These are phyloP conservation scores for Psophocarpus tetragonolobus DNA, from an alignment of 306 rosid species.

Conservation along the genomic window DNA sequence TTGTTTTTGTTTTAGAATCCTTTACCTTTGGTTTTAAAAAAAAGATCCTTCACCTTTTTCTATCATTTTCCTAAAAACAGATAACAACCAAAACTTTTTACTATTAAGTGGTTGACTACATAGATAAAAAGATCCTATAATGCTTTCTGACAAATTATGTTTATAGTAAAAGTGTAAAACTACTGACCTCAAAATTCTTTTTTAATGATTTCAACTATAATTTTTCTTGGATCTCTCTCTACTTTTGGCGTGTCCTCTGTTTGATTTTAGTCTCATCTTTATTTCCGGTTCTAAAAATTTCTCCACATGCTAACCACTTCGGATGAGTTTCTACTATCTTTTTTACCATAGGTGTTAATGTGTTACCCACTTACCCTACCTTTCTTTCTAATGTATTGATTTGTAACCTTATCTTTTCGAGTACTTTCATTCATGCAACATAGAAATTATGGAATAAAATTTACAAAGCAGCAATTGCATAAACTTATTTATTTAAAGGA, in stretches of 20 bases:
- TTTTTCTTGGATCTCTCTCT: background rate
- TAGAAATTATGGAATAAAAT: background rate
- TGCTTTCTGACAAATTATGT: background rate
- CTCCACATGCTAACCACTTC: background rate
- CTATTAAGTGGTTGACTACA: background rate
- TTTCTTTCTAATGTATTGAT: background rate
- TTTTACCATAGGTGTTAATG: background rate
- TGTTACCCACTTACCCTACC: too few species aligned
- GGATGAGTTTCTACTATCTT: background rate
- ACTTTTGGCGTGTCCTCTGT: background rate
- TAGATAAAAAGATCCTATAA: background rate
- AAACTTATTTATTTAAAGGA: background rate
- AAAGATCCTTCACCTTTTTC: background rate
- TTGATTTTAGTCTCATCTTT: background rate
- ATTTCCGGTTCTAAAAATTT: background rate
- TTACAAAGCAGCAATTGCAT: background rate
- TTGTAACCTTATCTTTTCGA: background rate
- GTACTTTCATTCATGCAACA: background rate
- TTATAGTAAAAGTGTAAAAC: background rate
- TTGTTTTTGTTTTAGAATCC: background rate
- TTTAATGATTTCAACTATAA: background rate
- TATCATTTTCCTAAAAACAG: background rate
- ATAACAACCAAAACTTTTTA: background rate
- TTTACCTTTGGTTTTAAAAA: too few species aligned
- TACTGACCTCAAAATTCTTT: background rate